Evolutionary conservation across 1,139 yeast genomes (phyloP), one percentile per base, ranked within the genome.

Genomic region (Saccharomyces hybrid): DNA sequence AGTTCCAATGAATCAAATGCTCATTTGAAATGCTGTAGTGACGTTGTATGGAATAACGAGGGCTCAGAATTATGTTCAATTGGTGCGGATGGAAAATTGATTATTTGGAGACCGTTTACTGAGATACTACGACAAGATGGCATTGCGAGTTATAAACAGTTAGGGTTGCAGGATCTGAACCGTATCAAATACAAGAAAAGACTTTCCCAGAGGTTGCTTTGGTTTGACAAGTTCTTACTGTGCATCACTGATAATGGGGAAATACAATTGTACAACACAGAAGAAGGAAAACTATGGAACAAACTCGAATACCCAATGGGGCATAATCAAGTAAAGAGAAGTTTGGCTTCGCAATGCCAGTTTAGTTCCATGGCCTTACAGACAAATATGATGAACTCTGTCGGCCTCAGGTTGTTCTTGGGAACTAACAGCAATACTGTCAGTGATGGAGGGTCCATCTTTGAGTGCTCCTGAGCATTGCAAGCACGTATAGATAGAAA

Each of bases 191-290:
- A 60, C 21, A 63, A 65, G 49, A 59, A 67, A 14, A 56, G 73
- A 48, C 66, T 71, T 11, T 64, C 50, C 57, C 63, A 16, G 84
- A 82, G 69, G 73, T 80, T 21, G 81, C 78, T 56, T 64, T 78
- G 42, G 86, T 82, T 57, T 78, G 81, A 63, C 68, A 88, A 48
- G 73, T 88, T 66, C 82, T 82, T 61, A 89, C 95, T 3, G 79
- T 56, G 60, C 28, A 66, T 64, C 55, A 63, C 93, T 0, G 97
- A 90, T 64, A 83, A 78, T 57, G 95, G 95, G 3, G 96, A 89
- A 62, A 71, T 90, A 0, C 78, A 84, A 51, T 76, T 88, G 49
- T 85, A 78, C 61, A 75, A 88, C 27, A 75, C 83, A 0, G 69
- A 76, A 3, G 86, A 83, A 57, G 96, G 96, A 0, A 83, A 81